A percentile compares a stretch with the other conserved stretches of the same genome.
These are phyloP conservation scores for Friedmanniomyces simplex DNA, from an alignment of 495 filamentous ascomycete genomes.

Conservation along the genomic window DNA sequence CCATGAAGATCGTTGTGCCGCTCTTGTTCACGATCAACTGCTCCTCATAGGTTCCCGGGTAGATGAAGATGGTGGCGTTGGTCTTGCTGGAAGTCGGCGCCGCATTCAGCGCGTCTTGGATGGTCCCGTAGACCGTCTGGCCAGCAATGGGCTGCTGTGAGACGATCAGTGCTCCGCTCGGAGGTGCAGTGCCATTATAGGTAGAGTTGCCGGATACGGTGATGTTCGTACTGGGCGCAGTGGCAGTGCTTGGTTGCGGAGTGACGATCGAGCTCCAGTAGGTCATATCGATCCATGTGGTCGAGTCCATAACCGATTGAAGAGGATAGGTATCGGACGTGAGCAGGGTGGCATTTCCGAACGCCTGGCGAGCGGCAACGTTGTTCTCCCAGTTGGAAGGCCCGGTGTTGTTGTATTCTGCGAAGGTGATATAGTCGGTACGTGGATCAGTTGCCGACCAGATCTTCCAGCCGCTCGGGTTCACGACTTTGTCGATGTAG, in stretches of 20 bases:
- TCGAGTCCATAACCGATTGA: constrained; percentile 11
- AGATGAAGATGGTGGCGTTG: constrained; percentile 24
- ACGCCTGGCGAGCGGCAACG: constrained; percentile 14
- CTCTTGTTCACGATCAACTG: constrained; percentile 26
- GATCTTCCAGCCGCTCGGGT: constrained; percentile 19
- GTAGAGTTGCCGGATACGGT: constrained; percentile 10
- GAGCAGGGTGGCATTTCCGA: constrained; percentile 12
- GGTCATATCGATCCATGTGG: constrained; percentile 17
- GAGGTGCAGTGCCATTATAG: constrained; percentile 22
- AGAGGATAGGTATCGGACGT: constrained; percentile 17
- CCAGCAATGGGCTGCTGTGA: constrained; percentile 25
- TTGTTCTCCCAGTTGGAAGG: constrained; percentile 15
- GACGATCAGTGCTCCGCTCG: constrained; percentile 24
- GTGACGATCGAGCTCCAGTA: constrained; percentile 15
- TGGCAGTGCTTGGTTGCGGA: constrained; percentile 1
- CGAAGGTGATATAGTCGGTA: constrained; percentile 16
- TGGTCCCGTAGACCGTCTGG: constrained; percentile 22
- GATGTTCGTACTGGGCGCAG: not conserved
- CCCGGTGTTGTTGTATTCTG: constrained; percentile 15
- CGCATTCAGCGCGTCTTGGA: constrained; percentile 14
- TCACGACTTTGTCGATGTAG: constrained; percentile 7
- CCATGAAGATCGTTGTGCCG: constrained; percentile 28
- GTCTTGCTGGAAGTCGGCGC: constrained; percentile 16
- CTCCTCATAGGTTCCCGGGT: constrained; percentile 27
- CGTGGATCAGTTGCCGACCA: constrained; percentile 16